Conservation (phyloP, 2,329 filamentous ascomycete genomes). For the Lecanosticta acicola region DNA sequence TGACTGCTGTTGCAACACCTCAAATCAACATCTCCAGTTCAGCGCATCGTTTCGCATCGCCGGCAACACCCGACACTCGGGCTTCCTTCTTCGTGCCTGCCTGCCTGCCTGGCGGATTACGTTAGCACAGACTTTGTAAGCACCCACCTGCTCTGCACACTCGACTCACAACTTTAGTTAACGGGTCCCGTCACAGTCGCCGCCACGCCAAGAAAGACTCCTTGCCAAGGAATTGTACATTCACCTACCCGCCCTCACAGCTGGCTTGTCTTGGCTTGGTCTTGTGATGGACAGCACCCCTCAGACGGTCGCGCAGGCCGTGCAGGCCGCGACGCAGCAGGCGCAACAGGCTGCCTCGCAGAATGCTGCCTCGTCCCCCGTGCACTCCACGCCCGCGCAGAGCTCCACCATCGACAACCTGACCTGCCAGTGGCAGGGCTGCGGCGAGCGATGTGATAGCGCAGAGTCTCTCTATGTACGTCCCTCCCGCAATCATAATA, state of each 20-base stretch:
- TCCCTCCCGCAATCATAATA: too few species aligned
- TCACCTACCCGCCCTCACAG: neutral
- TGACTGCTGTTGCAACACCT: too few species aligned
- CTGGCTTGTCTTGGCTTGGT: neutral
- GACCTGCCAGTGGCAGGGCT: constrained; percentile 58
- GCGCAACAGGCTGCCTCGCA: constrained; percentile 22
- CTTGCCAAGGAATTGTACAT: neutral
- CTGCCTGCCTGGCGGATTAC: neutral
- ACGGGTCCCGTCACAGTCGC: neutral
- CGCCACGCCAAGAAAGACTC: neutral
- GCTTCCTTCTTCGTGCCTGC: too few species aligned
- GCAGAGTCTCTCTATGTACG: constrained; percentile 60
- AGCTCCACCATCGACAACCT: constrained; percentile 41
- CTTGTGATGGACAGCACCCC: constrained; percentile 7
- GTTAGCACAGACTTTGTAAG: too few species aligned
- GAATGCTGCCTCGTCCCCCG: constrained; percentile 23
- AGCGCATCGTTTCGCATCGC: neutral
- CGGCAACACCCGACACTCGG: neutral
- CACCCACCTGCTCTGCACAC: too few species aligned
- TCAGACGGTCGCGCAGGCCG: constrained; percentile 27
- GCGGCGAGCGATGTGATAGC: constrained; percentile 54
- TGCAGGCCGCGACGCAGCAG: constrained; percentile 27
- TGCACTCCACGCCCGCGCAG: constrained; percentile 26
- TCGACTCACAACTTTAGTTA: too few species aligned
- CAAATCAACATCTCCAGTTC: too few species aligned